phyloP scores from a whole-genome alignment of 176 grass and related monocot species.

The Rhynchospora pubera region DNA sequence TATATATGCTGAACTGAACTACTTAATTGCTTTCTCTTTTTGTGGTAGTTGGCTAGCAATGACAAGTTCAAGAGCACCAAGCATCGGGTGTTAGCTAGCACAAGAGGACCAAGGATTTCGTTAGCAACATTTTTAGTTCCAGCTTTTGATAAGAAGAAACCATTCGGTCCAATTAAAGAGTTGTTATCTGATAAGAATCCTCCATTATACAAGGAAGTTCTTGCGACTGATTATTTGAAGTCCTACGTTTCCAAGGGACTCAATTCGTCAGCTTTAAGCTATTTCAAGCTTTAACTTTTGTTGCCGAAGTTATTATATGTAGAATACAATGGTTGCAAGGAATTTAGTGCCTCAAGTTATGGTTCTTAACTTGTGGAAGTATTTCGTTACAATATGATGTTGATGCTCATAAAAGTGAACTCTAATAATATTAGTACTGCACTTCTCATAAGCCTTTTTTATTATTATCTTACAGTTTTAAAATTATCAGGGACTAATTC shows the following conservation, averaged over 20 bases:
- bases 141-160: not conserved
- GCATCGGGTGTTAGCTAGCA: slow-evolving; percentile 15
- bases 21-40: too few relatives aligned
- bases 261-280: not conserved
- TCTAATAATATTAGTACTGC: too few relatives aligned
- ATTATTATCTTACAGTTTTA: too few relatives aligned
- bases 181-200: slow-evolving; percentile 1
- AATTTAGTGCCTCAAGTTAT: too few relatives aligned
- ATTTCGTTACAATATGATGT: too few relatives aligned
- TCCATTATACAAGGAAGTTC: slow-evolving; percentile 4
- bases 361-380: too few relatives aligned
- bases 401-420: too few relatives aligned
- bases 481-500: too few relatives aligned
- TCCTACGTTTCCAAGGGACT: not conserved
- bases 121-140: not conserved
- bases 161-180: slow-evolving; percentile 12
- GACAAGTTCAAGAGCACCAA: slow-evolving; percentile 10
- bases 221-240: not conserved
- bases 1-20: too few relatives aligned
- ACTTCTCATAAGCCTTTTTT: too few relatives aligned
- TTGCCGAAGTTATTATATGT: too few relatives aligned
- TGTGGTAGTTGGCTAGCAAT: not conserved
- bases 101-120: slow-evolving; percentile 14
- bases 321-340: too few relatives aligned
- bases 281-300: slow-evolving; percentile 5